Evolutionary conservation across 768 basidiomycete species (phyloP).

Genomic region (Jaapia argillacea): DNA sequence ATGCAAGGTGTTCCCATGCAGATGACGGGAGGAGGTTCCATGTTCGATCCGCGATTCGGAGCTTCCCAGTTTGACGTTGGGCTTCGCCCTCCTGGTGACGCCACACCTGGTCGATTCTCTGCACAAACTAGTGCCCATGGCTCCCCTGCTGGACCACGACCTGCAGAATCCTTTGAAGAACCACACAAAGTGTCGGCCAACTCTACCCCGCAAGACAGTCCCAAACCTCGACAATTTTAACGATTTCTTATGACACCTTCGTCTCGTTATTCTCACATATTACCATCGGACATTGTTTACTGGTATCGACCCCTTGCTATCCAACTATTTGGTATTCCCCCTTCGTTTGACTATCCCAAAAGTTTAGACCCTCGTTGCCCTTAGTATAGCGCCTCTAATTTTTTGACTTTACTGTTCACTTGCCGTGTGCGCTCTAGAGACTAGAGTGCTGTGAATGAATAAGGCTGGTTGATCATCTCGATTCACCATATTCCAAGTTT

Average conservation of each 20-base stretch:
- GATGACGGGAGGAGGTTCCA: too few relatives aligned
- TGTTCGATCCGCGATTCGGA: slow-evolving; percentile 49
- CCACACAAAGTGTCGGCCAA: slow-evolving; percentile 1
- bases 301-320: neutral
- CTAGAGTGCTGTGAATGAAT: too few relatives aligned
- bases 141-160: slow-evolving; percentile 11
- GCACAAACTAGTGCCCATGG: slow-evolving; percentile 8
- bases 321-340: neutral
- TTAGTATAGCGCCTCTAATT: too few relatives aligned
- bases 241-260: neutral
- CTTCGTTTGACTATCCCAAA: neutral
- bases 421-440: too few relatives aligned
- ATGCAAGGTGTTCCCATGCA: too few relatives aligned
- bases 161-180: slow-evolving; percentile 1
- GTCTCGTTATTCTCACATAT: neutral
- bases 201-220: neutral
- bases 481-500: too few relatives aligned
- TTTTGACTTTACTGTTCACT: too few relatives aligned
- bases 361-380: neutral
- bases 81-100: slow-evolving; percentile 2
- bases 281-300: neutral
- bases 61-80: slow-evolving; percentile 16
- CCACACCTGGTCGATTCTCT: slow-evolving; percentile 1
- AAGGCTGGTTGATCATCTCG: too few relatives aligned
- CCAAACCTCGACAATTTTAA: neutral